These are phyloP conservation scores for Naumovozyma castellii DNA, from an alignment of 805 yeast species.

Conservation along the genomic window DNA sequence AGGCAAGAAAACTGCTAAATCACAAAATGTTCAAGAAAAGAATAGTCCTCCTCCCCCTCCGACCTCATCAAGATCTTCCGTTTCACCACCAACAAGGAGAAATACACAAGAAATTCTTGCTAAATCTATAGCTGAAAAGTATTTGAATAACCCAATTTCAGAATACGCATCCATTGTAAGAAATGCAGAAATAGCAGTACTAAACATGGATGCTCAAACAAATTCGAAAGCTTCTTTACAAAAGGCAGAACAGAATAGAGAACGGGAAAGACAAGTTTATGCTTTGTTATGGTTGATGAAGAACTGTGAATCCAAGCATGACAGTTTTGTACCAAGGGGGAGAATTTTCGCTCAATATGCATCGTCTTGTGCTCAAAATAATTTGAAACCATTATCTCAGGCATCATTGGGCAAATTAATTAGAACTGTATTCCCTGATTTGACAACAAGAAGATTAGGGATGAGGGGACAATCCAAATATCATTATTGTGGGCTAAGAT, in stretches of 20 bases:
- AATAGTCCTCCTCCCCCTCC: slow-evolving; percentile 2
- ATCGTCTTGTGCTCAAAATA: slow-evolving; percentile 43
- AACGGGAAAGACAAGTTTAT: slow-evolving; percentile 63
- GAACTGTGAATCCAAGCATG: slow-evolving; percentile 42
- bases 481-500: slow-evolving; percentile 71
- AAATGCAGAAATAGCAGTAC: slow-evolving; percentile 32
- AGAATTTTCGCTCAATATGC: slow-evolving; percentile 61
- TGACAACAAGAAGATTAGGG: slow-evolving; percentile 72
- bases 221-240: slow-evolving; percentile 23
- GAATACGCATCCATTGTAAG: slow-evolving; percentile 39
- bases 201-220: slow-evolving; percentile 24
- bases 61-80: not conserved
- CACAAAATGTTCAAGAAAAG: not conserved
- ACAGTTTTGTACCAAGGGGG: slow-evolving; percentile 54
- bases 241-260: slow-evolving; percentile 33
- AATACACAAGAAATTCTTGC: slow-evolving; percentile 25
- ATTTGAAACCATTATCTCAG: slow-evolving; percentile 54
- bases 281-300: slow-evolving; percentile 75
- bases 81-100: slow-evolving; percentile 5
- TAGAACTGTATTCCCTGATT: slow-evolving; percentile 50
- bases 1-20: not conserved
- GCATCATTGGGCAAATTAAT: slow-evolving; percentile 75
- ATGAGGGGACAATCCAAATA: slow-evolving; percentile 75
- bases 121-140: slow-evolving; percentile 23
- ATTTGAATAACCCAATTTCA: slow-evolving; percentile 31